A percentile compares a stretch with the other conserved stretches of the same genome.
phyloP scores from a whole-genome alignment of 768 basidiomycete species.

The Tephrocybe sp. region DNA sequence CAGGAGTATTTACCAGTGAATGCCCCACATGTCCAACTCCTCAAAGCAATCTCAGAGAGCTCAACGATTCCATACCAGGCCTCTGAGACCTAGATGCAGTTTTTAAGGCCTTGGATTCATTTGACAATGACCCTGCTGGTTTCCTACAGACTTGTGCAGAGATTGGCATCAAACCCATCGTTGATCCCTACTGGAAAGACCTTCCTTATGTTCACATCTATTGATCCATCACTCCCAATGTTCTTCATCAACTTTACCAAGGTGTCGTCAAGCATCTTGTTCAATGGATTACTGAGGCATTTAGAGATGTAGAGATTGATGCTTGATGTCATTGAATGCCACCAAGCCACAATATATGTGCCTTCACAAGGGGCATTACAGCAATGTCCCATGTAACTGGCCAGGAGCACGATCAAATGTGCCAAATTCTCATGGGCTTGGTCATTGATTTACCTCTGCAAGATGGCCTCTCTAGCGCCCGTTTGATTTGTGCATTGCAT shows the following conservation, averaged over 20 bases:
- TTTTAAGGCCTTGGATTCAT: constrained; percentile 24
- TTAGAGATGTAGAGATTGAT: constrained; percentile 33
- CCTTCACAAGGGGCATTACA: constrained; percentile 36
- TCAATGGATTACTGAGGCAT: constrained; percentile 26
- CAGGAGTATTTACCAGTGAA: constrained; percentile 22
- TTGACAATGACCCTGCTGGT: constrained; percentile 12
- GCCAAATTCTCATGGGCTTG: constrained; percentile 28
- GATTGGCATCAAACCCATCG: constrained; percentile 24
- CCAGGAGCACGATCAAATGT: no score
- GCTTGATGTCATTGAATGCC: constrained; percentile 30
- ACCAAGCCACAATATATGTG: constrained; percentile 31
- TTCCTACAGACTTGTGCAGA: constrained; percentile 10
- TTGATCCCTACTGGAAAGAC: constrained; percentile 20
- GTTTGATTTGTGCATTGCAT: constrained; percentile 21
- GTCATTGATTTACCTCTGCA: constrained; percentile 23
- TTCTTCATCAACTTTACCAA: constrained; percentile 34
- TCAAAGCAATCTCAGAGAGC: constrained; percentile 19
- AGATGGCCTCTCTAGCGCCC: constrained; percentile 4
- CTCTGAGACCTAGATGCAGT: constrained; percentile 10
- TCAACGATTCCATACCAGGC: constrained; percentile 12
- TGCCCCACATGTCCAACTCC: constrained; percentile 26
- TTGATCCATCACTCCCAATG: constrained; percentile 27
- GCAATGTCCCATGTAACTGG: constrained; percentile 28
- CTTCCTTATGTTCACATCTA: constrained; percentile 27
- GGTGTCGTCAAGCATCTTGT: constrained; percentile 34